Base-by-base conservation (phyloP, 2,329 filamentous ascomycete species). In the Tolypocladium amazonense region DNA sequence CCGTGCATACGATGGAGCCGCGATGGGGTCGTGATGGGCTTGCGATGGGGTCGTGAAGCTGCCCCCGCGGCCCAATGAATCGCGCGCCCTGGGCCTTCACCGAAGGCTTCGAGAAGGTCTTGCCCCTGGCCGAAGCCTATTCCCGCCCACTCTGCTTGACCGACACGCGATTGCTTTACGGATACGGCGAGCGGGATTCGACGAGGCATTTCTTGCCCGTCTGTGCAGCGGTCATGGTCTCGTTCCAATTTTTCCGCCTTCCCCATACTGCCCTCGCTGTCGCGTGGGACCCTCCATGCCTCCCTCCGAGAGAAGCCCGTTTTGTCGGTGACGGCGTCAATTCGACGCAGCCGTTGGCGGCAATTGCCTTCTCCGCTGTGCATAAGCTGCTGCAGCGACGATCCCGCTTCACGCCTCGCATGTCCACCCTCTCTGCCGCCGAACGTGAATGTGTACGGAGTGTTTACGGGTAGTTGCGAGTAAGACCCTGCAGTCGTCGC, bases 81-180 rank as follows among this genome's bases (percentile, higher is more conserved):
- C 54, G 54, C 54, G 35, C 12, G 37, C 8, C 52, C 23, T 56
- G 4, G 12, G 54, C 54, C 54, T 47, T 57, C 56, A 39, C 39
- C 47, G 56, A 57, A 57, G 56, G 37, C 56, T 57, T 57, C 56
- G 56, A 57, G 56, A 57, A 57, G 39, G 27, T 45, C 38, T 57
- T 45, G 56, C 25, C 47, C 15, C 27, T 3, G 23, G 45, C 45
- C 45, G 45, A 27, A 23, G 45, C 45, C 43, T 8, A 15, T 27
- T 47, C n/a, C 25, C 25, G 54, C 54, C 54, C 54, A 56, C 54
- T 56, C 33, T 30, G 25, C 23, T 8, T 41, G 54, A 27, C 54
- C 35, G 54, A 52, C 47, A 52, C 47, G 43, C 25, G 37, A 38
- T 45, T 25, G n/a, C 6, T 25, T 3, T 18, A 9, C 45, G 11